phyloP scores from a whole-genome alignment of 176 grass and related monocot species.

The Puya raimondii region DNA sequence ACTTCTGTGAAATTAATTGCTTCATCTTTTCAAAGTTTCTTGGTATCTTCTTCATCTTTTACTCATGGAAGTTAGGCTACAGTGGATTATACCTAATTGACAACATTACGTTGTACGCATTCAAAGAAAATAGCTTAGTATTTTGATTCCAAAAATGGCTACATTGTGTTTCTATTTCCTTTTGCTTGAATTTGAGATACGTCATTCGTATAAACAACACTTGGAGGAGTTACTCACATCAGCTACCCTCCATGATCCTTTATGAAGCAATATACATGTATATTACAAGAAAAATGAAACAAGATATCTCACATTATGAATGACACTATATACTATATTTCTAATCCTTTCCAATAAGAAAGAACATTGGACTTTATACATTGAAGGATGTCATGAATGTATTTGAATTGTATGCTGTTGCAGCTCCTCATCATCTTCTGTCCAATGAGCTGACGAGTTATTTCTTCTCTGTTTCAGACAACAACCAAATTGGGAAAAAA shows the following conservation, averaged over 20 bases:
- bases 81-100: no score
- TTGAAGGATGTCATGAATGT: neutral
- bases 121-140: no score
- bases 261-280: neutral
- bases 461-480: slow-evolving; percentile 31
- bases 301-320: neutral
- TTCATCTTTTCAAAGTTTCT: neutral
- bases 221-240: neutral
- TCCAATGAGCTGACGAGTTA: slow-evolving; percentile 5
- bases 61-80: neutral
- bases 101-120: no score
- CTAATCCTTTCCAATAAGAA: neutral
- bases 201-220: no score
- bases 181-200: no score
- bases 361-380: neutral
- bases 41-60: neutral
- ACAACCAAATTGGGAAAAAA: neutral
- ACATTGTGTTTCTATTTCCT: no score
- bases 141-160: no score
- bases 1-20: neutral
- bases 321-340: neutral
- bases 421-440: slow-evolving; percentile 7
- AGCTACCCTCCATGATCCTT: neutral
- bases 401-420: slow-evolving; percentile 25
- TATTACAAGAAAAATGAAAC: neutral